Evolutionary conservation across 352 stramenopile genomes (phyloP).

Genomic region (Globisporangium iwayamae): DNA sequence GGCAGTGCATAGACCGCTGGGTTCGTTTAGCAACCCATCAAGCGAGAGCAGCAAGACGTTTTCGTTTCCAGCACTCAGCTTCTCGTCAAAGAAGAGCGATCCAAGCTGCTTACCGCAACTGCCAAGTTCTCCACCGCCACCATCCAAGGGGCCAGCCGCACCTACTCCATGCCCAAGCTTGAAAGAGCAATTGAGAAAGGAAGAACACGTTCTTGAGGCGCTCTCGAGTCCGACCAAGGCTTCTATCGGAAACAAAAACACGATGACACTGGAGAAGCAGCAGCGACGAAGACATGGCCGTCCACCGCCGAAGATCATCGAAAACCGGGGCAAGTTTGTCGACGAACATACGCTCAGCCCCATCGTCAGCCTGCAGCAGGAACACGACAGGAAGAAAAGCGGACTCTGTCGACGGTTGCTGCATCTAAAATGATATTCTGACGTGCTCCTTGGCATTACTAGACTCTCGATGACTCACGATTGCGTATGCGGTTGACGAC

Average conservation of each 20-base stretch:
- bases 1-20: constrained; percentile 8
- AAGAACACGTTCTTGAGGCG: constrained; percentile 24
- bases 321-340: constrained; percentile 31
- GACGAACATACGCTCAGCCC: constrained; percentile 31
- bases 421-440: constrained; percentile 23
- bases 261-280: constrained; percentile 19
- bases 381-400: constrained; percentile 39
- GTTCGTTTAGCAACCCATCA: constrained; percentile 4
- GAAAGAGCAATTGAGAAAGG: constrained; percentile 27
- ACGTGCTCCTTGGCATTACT: not conserved
- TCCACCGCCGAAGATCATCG: constrained; percentile 30
- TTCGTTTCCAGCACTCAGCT: not conserved
- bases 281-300: constrained; percentile 35
- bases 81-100: not conserved
- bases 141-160: not conserved
- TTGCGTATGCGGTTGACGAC: too few species aligned
- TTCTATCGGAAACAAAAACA: not conserved
- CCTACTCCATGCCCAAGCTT: not conserved
- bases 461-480: too few species aligned
- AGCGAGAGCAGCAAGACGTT: not conserved
- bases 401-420: constrained; percentile 37
- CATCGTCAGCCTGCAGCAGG: constrained; percentile 17
- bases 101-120: not conserved
- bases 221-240: constrained; percentile 17
- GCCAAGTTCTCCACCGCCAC: not conserved